Evolutionary conservation across 164 flowering plant genomes (phyloP).

Genomic region (Kalanchoe fedtschenkoi): DNA sequence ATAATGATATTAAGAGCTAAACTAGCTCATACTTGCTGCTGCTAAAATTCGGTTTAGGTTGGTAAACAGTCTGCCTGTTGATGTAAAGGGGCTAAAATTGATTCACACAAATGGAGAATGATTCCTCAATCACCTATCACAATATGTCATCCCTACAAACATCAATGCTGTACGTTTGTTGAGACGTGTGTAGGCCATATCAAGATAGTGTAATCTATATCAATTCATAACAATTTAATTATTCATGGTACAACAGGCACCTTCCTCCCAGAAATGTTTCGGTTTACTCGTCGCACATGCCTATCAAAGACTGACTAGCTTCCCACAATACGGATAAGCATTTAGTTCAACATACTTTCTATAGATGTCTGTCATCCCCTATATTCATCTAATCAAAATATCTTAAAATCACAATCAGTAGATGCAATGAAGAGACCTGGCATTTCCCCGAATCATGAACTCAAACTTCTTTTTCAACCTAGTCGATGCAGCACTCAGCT

Average conservation of each 20-base stretch:
- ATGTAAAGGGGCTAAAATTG: no score
- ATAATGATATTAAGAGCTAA: no score
- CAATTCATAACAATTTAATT: neutral
- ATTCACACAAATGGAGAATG: no score
- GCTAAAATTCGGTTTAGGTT: no score
- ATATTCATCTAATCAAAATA: neutral
- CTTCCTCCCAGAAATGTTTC: neutral
- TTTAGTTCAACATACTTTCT: neutral
- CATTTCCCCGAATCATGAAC: neutral
- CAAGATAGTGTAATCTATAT: neutral
- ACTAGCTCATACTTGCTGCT: no score
- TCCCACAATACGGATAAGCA: neutral
- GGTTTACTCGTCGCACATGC: neutral
- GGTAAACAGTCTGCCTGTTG: no score
- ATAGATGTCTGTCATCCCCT: neutral
- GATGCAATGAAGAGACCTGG: neutral
- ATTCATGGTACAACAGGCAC: neutral
- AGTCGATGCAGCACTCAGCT: neutral
- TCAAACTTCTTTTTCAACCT: neutral
- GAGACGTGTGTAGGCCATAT: neutral
- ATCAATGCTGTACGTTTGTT: neutral
- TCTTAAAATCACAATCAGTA: neutral
- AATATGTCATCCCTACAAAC: neutral
- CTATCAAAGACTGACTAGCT: neutral
- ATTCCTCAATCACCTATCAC: no score